Conservation (phyloP, 345 rosid genomes). For the Aquilaria yunnanensis region DNA sequence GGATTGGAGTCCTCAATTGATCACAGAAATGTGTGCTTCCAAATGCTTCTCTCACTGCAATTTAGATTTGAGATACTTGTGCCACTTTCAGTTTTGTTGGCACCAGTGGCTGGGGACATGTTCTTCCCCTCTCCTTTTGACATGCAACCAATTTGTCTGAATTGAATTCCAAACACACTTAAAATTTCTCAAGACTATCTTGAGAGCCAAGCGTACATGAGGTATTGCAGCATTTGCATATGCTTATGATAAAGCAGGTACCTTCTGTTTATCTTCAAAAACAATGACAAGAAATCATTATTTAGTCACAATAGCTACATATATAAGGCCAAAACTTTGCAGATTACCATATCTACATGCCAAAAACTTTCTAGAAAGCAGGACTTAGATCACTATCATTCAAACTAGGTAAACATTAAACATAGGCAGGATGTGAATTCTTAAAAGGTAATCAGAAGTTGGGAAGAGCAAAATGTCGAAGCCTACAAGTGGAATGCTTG, state of each 20-base stretch:
- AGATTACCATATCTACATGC: conserved; percentile 6
- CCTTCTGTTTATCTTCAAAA: conserved; percentile 41
- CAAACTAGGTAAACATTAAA: neutral
- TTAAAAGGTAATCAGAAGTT: too few species aligned
- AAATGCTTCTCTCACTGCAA: conserved; percentile 21
- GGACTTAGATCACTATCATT: neutral
- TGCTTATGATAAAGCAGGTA: conserved; percentile 57
- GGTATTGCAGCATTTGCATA: conserved; percentile 54
- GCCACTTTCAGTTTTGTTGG: conserved; percentile 23
- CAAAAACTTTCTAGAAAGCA: neutral
- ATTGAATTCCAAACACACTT: conserved; percentile 37
- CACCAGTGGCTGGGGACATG: conserved; percentile 15
- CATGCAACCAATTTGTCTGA: conserved; percentile 29
- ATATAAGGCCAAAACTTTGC: neutral
- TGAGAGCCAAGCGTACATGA: conserved; percentile 40
- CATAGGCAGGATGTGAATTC: neutral
- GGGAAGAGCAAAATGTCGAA: too few species aligned
- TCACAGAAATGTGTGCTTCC: conserved; percentile 12
- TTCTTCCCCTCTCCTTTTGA: conserved; percentile 35
- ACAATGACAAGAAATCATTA: too few species aligned
- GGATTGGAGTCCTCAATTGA: conserved; percentile 24
- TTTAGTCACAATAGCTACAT: too few species aligned
- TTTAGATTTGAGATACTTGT: conserved; percentile 17
- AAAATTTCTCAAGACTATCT: conserved; percentile 38
- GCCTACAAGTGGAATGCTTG: neutral